Conservation (phyloP, 1,139 yeast species). For the Pichia sp. region DNA sequence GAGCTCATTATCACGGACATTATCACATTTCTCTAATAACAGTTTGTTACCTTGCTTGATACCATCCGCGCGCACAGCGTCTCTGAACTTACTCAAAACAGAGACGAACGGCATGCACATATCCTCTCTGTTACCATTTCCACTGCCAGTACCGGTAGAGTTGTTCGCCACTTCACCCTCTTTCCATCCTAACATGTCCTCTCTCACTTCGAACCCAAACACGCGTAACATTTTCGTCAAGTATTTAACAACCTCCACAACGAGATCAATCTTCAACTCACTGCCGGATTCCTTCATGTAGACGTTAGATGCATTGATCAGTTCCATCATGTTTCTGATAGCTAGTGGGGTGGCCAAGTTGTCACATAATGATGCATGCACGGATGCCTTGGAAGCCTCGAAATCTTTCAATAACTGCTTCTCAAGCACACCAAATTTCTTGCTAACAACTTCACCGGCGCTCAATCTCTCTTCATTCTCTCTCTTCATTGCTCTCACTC, state of each 20-base stretch:
- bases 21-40: slow-evolving; percentile 57
- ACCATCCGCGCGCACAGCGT: slow-evolving; percentile 66
- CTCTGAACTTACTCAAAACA: slow-evolving; percentile 73
- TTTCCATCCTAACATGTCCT: slow-evolving; percentile 74
- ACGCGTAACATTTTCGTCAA: slow-evolving; percentile 62
- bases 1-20: slow-evolving; percentile 55
- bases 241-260: slow-evolving; percentile 59
- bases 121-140: slow-evolving; percentile 49
- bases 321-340: slow-evolving; percentile 54
- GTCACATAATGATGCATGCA: slow-evolving; percentile 79
- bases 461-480: slow-evolving; percentile 43
- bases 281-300: slow-evolving; percentile 49
- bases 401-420: slow-evolving; percentile 43
- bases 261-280: slow-evolving; percentile 56
- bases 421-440: slow-evolving; percentile 48
- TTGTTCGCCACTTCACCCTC: slow-evolving; percentile 46
- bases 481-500: slow-evolving; percentile 65
- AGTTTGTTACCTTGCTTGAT: slow-evolving; percentile 37
- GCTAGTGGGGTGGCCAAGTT: slow-evolving; percentile 77
- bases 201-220: slow-evolving; percentile 68
- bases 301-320: slow-evolving; percentile 64
- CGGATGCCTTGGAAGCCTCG: slow-evolving; percentile 47
- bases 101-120: slow-evolving; percentile 72
- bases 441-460: slow-evolving; percentile 46
- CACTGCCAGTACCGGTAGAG: slow-evolving; percentile 24